Evolutionary conservation across 2,329 filamentous ascomycete species (phyloP), one percentile per base, ranked within the genome.

Genomic region (Aspergillus sergii): DNA sequence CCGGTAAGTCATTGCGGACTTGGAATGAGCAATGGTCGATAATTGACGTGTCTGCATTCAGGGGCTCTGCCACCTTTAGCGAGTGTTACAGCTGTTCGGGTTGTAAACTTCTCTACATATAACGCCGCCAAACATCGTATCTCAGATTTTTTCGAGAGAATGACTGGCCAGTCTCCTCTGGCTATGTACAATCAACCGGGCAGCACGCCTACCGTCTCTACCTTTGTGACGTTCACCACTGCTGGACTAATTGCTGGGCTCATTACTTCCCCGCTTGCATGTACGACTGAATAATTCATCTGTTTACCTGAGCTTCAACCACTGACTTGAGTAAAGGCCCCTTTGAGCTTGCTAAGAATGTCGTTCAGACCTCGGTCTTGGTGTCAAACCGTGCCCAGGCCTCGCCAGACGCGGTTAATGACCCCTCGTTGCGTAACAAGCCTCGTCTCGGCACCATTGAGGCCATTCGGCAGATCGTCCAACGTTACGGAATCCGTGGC

Each of bases 261-360:
- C 26, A 72, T 78, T 10, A 74, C 78, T 39, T 74, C 80, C 14
- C 78, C 80, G 41, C 70, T 82, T 64, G 78, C 81, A 48, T 82
- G 80, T 82, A 74, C 67, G 80, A 66, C 19, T 4, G 36, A 45
- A 23, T 30, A 36, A 21, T 41, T 16, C 12, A 28, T n/a, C 30
- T 26, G 16, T 9, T 51, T 32, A 21, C 10, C 16, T 32, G 19
- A 14, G n/a, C 21, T 10, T 7, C 28, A 23, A 23, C 36, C 23
- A 16, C 46, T 61, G 46, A 61, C 55, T 36, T 8, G 34, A 34
- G 32, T 55, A 12, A 57, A 81, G 80, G 80, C 63, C 81, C 81
- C 1, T 81, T 83, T 58, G 81, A 83, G 71, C 69, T 82, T 39
- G 78, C 81, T 57, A 83, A 83, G 68, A 83, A 83, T 61, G 81